Conservation (phyloP, 192 early-diverging fungal genomes). For the Entophlyctis luteolus region DNA sequence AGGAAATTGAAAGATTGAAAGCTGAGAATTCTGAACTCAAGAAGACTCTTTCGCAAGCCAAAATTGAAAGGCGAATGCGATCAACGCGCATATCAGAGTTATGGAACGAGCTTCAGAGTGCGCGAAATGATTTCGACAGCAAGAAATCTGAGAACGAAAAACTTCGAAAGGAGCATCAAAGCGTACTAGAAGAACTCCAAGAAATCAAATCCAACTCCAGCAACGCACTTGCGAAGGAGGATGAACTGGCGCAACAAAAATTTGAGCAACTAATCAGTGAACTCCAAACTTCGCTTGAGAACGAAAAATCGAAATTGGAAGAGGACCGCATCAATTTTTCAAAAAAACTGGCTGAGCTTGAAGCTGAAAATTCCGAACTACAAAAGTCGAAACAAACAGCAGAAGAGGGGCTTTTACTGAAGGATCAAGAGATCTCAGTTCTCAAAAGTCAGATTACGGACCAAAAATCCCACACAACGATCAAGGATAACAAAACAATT, state of each 20-base stretch:
- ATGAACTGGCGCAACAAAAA: neutral
- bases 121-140: neutral
- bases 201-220: neutral
- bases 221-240: neutral
- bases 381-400: neutral
- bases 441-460: neutral
- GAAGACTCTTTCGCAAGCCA: neutral
- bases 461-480: no score
- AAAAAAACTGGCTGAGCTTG: neutral
- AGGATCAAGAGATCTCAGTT: neutral
- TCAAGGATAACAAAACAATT: neutral
- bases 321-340: neutral
- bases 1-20: neutral
- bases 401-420: neutral
- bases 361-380: neutral
- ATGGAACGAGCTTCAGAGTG: conserved; percentile 15
- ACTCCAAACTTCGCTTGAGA: neutral
- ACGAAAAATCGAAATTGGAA: neutral
- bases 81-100: conserved; percentile 12
- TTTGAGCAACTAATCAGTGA: neutral
- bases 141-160: neutral
- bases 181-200: neutral
- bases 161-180: neutral
- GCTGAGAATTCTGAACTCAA: neutral
- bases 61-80: neutral